These are phyloP conservation scores for Phialocephala sp. DNA, from an alignment of 2,329 filamentous ascomycete species.

Conservation along the genomic window DNA sequence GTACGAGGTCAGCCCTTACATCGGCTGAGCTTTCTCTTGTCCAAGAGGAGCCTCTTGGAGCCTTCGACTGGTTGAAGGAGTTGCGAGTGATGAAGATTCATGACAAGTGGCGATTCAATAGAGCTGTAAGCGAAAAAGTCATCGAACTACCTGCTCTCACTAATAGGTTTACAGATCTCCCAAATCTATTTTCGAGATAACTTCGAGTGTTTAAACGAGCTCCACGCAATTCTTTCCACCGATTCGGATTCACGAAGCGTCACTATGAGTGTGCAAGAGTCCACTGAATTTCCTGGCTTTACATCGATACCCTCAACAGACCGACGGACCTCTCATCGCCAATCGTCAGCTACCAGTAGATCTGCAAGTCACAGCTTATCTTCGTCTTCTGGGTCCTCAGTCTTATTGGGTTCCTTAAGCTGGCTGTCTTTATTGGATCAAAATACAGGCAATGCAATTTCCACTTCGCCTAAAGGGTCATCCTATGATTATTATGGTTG, in stretches of 20 bases:
- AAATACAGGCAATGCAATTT: constrained; percentile 21
- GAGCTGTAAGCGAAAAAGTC: constrained; percentile 22
- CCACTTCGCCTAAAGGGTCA: constrained; percentile 45
- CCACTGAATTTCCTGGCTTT: neutral
- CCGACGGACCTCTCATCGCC: neutral
- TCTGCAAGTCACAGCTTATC: constrained; percentile 5
- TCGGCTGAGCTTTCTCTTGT: constrained; percentile 28
- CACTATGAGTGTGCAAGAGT: neutral
- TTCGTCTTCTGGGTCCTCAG: constrained; percentile 7
- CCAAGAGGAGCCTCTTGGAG: constrained; percentile 38
- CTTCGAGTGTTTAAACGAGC: neutral
- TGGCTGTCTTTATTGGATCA: constrained; percentile 31
- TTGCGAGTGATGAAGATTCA: constrained; percentile 39
- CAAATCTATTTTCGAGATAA: constrained; percentile 6
- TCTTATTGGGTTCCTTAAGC: constrained; percentile 1
- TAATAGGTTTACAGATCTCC: neutral
- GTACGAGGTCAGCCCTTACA: constrained; percentile 30
- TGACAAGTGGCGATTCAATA: constrained; percentile 38
- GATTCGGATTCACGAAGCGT: constrained; percentile 16
- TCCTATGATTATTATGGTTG: constrained; percentile 50
- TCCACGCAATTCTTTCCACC: constrained; percentile 9
- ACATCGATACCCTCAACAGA: neutral
- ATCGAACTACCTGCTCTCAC: neutral
- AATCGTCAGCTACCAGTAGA: neutral
- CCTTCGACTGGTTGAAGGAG: constrained; percentile 42